A percentile compares a stretch with the other conserved stretches of the same genome.
phyloP scores from a whole-genome alignment of 768 basidiomycete genomes.

The Xerocomus spinulosus region DNA sequence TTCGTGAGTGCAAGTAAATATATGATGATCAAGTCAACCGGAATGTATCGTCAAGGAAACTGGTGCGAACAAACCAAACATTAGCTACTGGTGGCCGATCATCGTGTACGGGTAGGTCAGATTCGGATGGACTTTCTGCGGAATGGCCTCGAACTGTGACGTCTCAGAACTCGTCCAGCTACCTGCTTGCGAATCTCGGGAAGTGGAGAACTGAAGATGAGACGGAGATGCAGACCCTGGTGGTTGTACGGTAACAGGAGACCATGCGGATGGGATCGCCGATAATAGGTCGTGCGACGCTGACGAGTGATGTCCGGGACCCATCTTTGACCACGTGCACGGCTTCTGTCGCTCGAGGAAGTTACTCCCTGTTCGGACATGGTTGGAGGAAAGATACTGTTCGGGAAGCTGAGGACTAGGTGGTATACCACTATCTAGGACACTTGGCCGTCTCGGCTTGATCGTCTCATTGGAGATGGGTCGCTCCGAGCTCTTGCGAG shows the following conservation, averaged over 20 bases:
- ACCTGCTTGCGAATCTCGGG: conserved; percentile 26
- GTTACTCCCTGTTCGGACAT: conserved; percentile 30
- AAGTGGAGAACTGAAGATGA: conserved; percentile 24
- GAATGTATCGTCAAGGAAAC: conserved; percentile 13
- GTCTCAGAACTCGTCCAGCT: conserved; percentile 55
- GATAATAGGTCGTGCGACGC: conserved; percentile 31
- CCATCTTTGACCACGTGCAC: conserved; percentile 17
- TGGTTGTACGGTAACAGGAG: conserved; percentile 13
- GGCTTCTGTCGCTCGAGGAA: conserved; percentile 27
- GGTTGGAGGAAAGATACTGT: conserved; percentile 37
- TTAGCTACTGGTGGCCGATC: conserved; percentile 39
- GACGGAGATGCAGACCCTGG: conserved; percentile 27
- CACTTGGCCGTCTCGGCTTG: conserved; percentile 44
- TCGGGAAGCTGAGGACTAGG: conserved; percentile 61
- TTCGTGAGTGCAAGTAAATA: conserved; percentile 8
- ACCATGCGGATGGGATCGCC: conserved; percentile 5
- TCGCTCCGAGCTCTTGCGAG: conserved; percentile 39
- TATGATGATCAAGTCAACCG: conserved; percentile 11
- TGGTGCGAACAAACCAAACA: conserved; percentile 12
- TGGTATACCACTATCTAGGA: conserved; percentile 46
- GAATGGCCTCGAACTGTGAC: conserved; percentile 64
- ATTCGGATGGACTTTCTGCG: conserved; percentile 38
- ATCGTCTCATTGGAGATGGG: conserved; percentile 32
- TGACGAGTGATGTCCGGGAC: conserved; percentile 17
- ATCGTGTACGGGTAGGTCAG: conserved; percentile 57